Evolutionary conservation across 257 asterid species (phyloP).

Genomic region (Solanum dulcamara): DNA sequence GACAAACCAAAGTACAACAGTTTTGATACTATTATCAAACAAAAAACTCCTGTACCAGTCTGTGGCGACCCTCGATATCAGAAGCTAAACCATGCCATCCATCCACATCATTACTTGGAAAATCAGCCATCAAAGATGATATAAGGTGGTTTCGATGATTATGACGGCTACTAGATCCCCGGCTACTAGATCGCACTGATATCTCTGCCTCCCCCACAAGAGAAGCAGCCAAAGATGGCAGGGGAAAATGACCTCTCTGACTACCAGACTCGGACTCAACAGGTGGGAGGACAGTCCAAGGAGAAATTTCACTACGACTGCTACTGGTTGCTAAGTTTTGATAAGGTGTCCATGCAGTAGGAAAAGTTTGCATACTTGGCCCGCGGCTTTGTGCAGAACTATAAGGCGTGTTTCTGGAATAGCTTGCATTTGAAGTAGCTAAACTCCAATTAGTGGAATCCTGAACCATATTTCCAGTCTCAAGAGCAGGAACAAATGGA

Average conservation of each 20-base stretch:
- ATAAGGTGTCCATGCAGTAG: slow-evolving; percentile 39
- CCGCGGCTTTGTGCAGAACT: slow-evolving; percentile 28
- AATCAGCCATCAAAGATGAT: slow-evolving; percentile 33
- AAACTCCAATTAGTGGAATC: slow-evolving; percentile 62
- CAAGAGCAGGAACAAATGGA: slow-evolving; percentile 31
- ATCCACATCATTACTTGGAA: slow-evolving; percentile 27
- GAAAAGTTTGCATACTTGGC: slow-evolving; percentile 26
- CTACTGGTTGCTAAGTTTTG: slow-evolving; percentile 35
- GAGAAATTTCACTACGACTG: slow-evolving; percentile 37
- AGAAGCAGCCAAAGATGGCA: slow-evolving; percentile 38
- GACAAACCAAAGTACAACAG: background rate
- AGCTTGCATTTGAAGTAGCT: slow-evolving; percentile 35
- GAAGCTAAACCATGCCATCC: slow-evolving; percentile 59
- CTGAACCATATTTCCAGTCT: slow-evolving; percentile 33
- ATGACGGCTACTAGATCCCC: slow-evolving; percentile 16
- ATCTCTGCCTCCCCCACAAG: slow-evolving; percentile 10
- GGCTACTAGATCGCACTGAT: background rate
- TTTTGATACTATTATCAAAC: background rate
- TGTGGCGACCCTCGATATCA: slow-evolving; percentile 56
- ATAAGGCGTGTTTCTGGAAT: slow-evolving; percentile 36
- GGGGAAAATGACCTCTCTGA: slow-evolving; percentile 40
- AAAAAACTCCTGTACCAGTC: slow-evolving; percentile 40
- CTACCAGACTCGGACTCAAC: slow-evolving; percentile 39
- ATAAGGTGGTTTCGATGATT: slow-evolving; percentile 30
- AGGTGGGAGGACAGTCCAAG: slow-evolving; percentile 36